These are phyloP conservation scores for Papiliotrema flavescens DNA, from an alignment of 1,284 basidiomycete species.

Conservation along the genomic window DNA sequence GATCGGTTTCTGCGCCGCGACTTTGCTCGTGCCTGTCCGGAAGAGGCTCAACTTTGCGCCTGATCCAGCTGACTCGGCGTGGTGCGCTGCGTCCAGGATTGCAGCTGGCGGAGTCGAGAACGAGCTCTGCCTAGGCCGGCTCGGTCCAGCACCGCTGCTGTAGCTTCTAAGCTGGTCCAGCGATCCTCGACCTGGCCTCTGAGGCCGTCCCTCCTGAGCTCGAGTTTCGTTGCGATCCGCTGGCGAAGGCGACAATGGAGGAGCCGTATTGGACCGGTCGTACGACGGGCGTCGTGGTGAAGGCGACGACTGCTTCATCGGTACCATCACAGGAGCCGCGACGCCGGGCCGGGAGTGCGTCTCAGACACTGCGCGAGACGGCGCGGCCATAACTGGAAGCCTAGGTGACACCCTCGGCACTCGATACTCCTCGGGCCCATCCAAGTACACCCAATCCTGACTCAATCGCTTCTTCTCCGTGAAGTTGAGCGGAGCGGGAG, in stretches of 20 bases:
- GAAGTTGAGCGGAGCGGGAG: constrained; percentile 1
- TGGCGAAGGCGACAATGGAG: constrained; percentile 16
- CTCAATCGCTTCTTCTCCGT: constrained; percentile 18
- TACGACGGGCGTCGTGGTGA: constrained; percentile 21
- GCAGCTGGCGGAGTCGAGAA: constrained; percentile 23
- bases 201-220: not conserved
- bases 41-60: constrained; percentile 6
- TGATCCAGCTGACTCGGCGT: not conserved
- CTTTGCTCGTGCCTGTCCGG: constrained; percentile 3
- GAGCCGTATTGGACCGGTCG: constrained; percentile 22
- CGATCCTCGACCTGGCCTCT: constrained; percentile 13
- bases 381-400: constrained; percentile 1
- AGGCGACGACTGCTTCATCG: constrained; percentile 21
- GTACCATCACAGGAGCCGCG: constrained; percentile 19
- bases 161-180: constrained; percentile 23
- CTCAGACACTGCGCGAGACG: not conserved
- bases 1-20: constrained; percentile 6
- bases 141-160: constrained; percentile 3
- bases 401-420: constrained; percentile 1
- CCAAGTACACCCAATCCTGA: constrained; percentile 30
- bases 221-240: not conserved
- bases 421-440: constrained; percentile 1
- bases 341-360: no score
- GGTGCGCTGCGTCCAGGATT: constrained; percentile 13
- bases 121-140: constrained; percentile 14